Percentiles rank a stretch among this genome's conserved stretches.
These are phyloP conservation scores for Pestalotiopsis sp. DNA, from an alignment of 2,329 filamentous ascomycete genomes.

Conservation along the genomic window DNA sequence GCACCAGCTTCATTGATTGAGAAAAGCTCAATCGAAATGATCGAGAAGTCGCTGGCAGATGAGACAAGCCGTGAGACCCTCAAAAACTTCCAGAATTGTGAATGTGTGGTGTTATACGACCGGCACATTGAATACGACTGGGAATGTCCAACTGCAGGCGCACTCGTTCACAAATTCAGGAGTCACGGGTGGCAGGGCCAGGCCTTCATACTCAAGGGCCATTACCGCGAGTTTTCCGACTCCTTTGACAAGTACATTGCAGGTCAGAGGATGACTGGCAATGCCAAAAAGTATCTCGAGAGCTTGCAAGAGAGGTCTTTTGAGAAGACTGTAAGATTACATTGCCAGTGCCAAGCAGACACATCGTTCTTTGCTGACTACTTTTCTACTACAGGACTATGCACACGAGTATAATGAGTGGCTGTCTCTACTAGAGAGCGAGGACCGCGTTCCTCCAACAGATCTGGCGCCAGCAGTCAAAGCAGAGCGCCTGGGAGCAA, in stretches of 20 bases:
- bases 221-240: constrained; percentile 57
- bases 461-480: constrained; percentile 42
- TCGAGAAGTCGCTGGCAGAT: constrained; percentile 52
- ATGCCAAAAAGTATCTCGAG: constrained; percentile 43
- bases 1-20: constrained; percentile 52
- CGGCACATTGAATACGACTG: constrained; percentile 50
- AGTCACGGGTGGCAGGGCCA: constrained; percentile 52
- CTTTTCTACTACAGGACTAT: constrained; percentile 26
- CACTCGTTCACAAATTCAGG: constrained; percentile 48
- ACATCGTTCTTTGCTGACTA: neutral
- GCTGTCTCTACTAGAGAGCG: constrained; percentile 44
- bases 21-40: constrained; percentile 50
- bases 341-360: no score
- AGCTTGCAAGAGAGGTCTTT: constrained; percentile 37
- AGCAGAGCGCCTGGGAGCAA: constrained; percentile 41
- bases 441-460: constrained; percentile 41
- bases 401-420: constrained; percentile 47
- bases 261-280: constrained; percentile 43
- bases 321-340: constrained; percentile 34
- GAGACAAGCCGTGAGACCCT: constrained; percentile 50
- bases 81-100: constrained; percentile 47
- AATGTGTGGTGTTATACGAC: constrained; percentile 57
- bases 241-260: constrained; percentile 55
- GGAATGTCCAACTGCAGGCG: constrained; percentile 53
- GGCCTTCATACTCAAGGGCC: constrained; percentile 58